Conservation (phyloP, 1,139 yeast genomes). For the Saccharomycopsis crataegensis region DNA sequence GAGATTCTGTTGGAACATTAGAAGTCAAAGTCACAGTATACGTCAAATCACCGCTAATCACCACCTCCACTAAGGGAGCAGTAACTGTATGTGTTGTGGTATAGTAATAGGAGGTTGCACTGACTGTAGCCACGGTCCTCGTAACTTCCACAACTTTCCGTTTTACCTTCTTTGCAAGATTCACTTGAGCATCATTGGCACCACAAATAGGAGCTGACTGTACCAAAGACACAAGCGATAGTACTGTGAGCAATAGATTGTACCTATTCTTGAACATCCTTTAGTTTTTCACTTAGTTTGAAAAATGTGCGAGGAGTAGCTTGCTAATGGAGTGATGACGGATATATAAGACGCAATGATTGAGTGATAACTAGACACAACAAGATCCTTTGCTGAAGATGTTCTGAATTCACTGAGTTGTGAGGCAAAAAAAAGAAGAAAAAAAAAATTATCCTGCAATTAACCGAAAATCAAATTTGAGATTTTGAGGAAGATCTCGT, state of each 20-base stretch:
- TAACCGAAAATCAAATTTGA: no score
- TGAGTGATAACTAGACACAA: no score
- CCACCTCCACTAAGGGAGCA: constrained; percentile 63
- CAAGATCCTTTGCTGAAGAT: no score
- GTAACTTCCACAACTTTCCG: constrained; percentile 38
- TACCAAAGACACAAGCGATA: background rate
- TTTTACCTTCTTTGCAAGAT: constrained; percentile 19
- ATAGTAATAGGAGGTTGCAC: constrained; percentile 44
- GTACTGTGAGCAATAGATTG: background rate
- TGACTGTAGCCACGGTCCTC: constrained; percentile 56
- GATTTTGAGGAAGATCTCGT: no score
- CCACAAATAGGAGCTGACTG: constrained; percentile 15
- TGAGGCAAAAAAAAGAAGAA: no score
- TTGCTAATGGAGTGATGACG: no score
- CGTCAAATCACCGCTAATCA: constrained; percentile 55
- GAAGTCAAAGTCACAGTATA: constrained; percentile 46
- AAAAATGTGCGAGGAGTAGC: no score
- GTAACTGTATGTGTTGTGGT: constrained; percentile 54
- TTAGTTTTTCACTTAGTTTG: no score
- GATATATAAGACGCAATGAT: no score
- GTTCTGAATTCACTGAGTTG: no score
- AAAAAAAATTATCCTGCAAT: no score
- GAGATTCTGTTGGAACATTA: constrained; percentile 26
- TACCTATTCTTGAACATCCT: background rate
- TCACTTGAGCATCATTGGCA: constrained; percentile 4